Base-by-base conservation (phyloP, 2,329 filamentous ascomycete species). In the Pseudogymnoascus sp. region DNA sequence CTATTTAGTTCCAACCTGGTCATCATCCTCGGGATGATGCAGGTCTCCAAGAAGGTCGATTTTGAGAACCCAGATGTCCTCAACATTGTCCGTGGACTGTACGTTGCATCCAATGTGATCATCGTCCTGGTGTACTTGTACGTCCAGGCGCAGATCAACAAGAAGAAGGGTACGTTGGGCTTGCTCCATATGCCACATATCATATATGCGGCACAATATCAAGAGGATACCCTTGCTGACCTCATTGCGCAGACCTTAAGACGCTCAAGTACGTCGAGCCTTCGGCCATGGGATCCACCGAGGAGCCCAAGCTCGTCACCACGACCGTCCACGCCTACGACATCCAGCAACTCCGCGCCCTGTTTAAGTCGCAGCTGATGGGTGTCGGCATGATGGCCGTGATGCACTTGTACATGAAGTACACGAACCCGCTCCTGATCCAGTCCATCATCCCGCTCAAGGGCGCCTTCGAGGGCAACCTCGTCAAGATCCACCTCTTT, bases 391-490 rank as follows among this genome's bases (percentile, higher is more conserved):
- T 99, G 92, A 97, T 99, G 93, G 86, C 78, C 66, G 90, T 97
- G 73, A 97, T 99, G 93, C 94, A 99, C 81, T 69, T 99, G 66
- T 99, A 97, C 87, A 90, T 99, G 84, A 92, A 97, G 78, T 99
- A 97, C 88, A 97, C 92, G 80, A 99, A 97, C 86, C 94, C 94
- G 42, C 90, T 99, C 60, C 82, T 97, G 72, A 96, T 99, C 80
- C 94, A 99, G 85, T 95, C 90, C 76, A 96, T 99, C 80, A 94
- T 99, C 74, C 94, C 94, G 35, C 82, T 97, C 77, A 99, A 99
- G 88, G 84, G 89, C 74, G 93, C 92, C 52, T 84, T 99, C 77
- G 94, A 99, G 83, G 84, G 88, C 79, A 97, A 97, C 83, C 82
- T 97, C 71, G 85, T 94, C 82, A 97, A 97, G 85, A 93, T 99